These are phyloP conservation scores for Ophiocordyceps camponoti-saundersi DNA, from an alignment of 2,329 filamentous ascomycete genomes.

Conservation along the genomic window DNA sequence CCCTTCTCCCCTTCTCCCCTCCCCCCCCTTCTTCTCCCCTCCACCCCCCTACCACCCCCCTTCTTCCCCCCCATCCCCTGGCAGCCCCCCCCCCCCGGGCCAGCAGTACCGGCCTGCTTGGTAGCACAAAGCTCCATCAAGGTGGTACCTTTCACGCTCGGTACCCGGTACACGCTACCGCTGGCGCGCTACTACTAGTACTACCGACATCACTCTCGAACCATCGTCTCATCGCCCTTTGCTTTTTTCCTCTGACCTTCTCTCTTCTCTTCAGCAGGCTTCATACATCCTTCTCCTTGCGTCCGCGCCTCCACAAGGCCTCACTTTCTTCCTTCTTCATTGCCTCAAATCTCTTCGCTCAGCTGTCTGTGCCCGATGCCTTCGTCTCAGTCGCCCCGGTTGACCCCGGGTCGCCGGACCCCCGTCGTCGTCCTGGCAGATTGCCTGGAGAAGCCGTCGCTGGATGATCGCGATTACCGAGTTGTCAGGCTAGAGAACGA, in stretches of 20 bases:
- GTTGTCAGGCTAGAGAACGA: constrained; percentile 75
- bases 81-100: background rate
- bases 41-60: too few relatives aligned
- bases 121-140: background rate
- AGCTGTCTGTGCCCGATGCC: constrained; percentile 9
- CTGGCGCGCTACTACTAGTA: background rate
- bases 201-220: background rate
- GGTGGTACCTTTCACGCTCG: background rate
- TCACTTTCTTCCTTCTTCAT: background rate
- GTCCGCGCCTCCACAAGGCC: too few relatives aligned
- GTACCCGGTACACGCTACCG: background rate
- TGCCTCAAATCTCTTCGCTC: background rate
- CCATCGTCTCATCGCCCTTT: background rate
- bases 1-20: too few relatives aligned
- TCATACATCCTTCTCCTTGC: background rate
- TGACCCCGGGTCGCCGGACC: constrained; percentile 11
- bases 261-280: background rate
- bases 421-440: constrained; percentile 39
- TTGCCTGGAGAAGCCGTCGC: constrained; percentile 60
- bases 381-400: constrained; percentile 16
- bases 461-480: constrained; percentile 76
- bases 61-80: too few relatives aligned
- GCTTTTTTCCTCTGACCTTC: background rate
- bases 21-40: too few relatives aligned
- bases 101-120: background rate